Base-by-base conservation (phyloP, 1,139 yeast genomes). In the Zygosaccharomyces sapae region DNA sequence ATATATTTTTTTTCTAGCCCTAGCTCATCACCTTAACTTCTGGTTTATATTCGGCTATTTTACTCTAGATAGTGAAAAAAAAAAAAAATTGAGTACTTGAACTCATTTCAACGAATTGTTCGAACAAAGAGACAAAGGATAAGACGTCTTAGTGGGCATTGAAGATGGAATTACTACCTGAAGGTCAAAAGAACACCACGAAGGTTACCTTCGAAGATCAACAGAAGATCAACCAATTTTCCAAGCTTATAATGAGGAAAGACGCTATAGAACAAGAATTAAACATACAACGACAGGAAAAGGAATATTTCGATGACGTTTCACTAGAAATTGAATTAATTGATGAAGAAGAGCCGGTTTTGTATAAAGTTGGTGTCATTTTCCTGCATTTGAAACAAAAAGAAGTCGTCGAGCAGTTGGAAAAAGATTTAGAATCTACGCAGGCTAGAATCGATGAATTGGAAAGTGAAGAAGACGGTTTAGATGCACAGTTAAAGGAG, bases 181-280 rank as follows among this genome's bases (percentile, higher is more conserved):
- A 79, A 58, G 87, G 87, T 4, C 80, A 81, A 61, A 69, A 70
- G 52, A 85, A 86, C 63, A 82, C 81, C 16, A 76, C 80, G 0
- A 94, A 87, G 61, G 98, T 92, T 22, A 73, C 81, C 24, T 86
- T 90, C 81, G 89, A 79, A 51, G 97, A 92, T 66, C 98, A 92
- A 70, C 82, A 85, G 62, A 79, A 79, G 62, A 92, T 92, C 70
- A 92, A 92, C 66, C 80, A 81, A 63, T 92, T 92, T 62, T 87
- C 96, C 20, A 83, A 89, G 45, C 74, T 89, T 52, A 86, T 89
- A 52, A 73, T 80, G 54, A 79, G 83, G 52, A 80, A 83, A 57
- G 87, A 86, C 55, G 75, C 74, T 27, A 65, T 80, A 22, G 72
- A 74, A 38, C 75, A 69, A n/a, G 73, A 73, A 43, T 71, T 86